A percentile compares a stretch with the other conserved stretches of the same genome.
Evolutionary conservation across 1,284 basidiomycete species (phyloP).

Genomic region (Kalmanozyma brasiliensis): DNA sequence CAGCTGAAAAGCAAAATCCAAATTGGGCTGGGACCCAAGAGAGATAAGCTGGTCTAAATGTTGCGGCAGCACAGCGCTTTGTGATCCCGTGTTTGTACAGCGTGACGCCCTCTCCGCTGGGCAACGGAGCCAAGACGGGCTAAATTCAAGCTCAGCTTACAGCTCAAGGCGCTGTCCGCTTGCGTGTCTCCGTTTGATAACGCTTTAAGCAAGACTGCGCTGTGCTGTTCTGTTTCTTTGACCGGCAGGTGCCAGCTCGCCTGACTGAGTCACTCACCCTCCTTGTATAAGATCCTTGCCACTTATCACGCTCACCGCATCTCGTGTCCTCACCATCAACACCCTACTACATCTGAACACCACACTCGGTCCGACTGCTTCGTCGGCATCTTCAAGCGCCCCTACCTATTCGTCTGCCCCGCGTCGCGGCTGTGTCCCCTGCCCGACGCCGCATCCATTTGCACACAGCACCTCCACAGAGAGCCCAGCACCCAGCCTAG

Average conservation of each 20-base stretch:
- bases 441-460: slow-evolving; percentile 3
- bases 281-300: slow-evolving; percentile 36
- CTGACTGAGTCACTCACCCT: slow-evolving; percentile 37
- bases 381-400: slow-evolving; percentile 6
- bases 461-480: not conserved
- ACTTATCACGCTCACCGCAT: not conserved
- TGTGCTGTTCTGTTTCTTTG: slow-evolving; percentile 10
- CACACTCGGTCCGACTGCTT: not conserved
- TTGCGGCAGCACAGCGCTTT: slow-evolving; percentile 5
- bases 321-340: slow-evolving; percentile 1
- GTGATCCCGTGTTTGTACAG: too few species aligned
- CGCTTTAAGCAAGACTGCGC: too few species aligned
- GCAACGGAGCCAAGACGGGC: too few species aligned
- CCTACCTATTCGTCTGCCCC: not conserved
- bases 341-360: slow-evolving; percentile 1
- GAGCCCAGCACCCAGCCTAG: not conserved
- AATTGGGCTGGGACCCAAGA: slow-evolving; percentile 11
- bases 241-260: slow-evolving; percentile 15
- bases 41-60: slow-evolving; percentile 4
- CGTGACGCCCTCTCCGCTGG: too few species aligned
- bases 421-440: slow-evolving; percentile 2
- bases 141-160: slow-evolving; percentile 1
- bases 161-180: not conserved
- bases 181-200: not conserved
- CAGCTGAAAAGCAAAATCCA: not conserved